These are phyloP conservation scores for Mycena filopes DNA, from an alignment of 768 basidiomycete species.

Conservation along the genomic window DNA sequence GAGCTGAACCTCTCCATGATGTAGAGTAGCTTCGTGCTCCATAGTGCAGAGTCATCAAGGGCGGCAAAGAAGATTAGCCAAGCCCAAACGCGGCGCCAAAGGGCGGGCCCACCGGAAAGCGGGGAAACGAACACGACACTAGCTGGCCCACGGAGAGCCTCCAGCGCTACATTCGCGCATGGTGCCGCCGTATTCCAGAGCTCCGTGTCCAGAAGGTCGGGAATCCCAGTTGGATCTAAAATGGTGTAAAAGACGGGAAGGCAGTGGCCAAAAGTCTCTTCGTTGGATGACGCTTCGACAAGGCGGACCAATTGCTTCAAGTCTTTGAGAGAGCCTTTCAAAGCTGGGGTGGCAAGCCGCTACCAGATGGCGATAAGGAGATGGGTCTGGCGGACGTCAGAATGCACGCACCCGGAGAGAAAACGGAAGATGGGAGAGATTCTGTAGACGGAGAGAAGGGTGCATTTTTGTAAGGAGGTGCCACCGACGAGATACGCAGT, in stretches of 20 bases:
- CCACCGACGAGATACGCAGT: too few relatives aligned
- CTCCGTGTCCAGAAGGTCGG: background rate
- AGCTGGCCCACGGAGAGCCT: background rate
- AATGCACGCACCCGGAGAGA: too few relatives aligned
- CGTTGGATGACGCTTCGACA: background rate
- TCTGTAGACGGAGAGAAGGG: too few relatives aligned
- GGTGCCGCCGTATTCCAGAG: background rate
- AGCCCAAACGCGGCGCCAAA: background rate
- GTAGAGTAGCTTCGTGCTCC: background rate
- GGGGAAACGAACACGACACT: background rate
- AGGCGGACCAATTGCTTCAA: background rate
- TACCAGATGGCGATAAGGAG: background rate
- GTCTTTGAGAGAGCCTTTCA: background rate
- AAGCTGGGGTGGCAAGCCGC: background rate
- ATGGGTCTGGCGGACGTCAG: too few relatives aligned
- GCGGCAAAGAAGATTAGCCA: background rate
- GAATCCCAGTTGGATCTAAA: background rate
- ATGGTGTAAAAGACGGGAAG: background rate
- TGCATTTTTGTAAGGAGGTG: too few relatives aligned
- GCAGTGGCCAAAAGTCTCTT: background rate
- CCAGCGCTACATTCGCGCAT: background rate
- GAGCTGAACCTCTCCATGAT: background rate
- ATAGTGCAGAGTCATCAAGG: background rate
- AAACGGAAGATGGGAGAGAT: too few relatives aligned
- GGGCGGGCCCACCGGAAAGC: background rate